A percentile compares a stretch with the other conserved stretches of the same genome.
phyloP scores from a whole-genome alignment of 495 filamentous ascomycete species.

The Immersiella caudata region DNA sequence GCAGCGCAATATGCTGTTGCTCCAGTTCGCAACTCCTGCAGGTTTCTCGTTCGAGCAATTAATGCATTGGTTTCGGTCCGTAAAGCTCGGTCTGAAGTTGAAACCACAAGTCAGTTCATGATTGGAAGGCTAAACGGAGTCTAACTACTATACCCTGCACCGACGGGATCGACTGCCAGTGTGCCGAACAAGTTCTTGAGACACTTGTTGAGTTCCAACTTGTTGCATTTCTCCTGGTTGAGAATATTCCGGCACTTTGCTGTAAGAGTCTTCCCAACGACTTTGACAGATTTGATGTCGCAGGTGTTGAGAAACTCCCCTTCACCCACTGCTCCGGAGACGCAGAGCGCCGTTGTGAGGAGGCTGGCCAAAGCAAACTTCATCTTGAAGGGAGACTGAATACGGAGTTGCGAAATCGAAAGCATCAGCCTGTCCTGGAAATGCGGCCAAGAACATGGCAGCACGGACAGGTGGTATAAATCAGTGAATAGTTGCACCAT shows the following conservation, averaged over 20 bases:
- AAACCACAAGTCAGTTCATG: not conserved
- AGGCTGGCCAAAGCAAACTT: conserved; percentile 6
- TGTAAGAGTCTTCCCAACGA: conserved; percentile 28
- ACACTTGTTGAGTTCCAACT: conserved; percentile 32
- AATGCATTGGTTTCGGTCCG: conserved; percentile 30
- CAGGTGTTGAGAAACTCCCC: conserved; percentile 28
- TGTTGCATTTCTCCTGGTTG: conserved; percentile 26
- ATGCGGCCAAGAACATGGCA: not conserved
- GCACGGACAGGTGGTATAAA: not conserved
- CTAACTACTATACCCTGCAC: conserved; percentile 20
- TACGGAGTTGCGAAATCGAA: not conserved
- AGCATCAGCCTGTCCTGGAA: not conserved
- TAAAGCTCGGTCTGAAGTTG: conserved; percentile 24
- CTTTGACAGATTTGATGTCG: conserved; percentile 24
- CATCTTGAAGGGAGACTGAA: not conserved
- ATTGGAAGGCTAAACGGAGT: not conserved
- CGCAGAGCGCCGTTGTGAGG: not conserved
- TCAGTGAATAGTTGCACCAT: not conserved
- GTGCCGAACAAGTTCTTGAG: conserved; percentile 31
- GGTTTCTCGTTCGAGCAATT: conserved; percentile 29
- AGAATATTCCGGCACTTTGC: conserved; percentile 32
- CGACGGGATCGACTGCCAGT: conserved; percentile 26
- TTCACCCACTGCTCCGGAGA: conserved; percentile 14
- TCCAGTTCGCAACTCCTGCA: not conserved
- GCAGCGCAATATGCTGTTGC: conserved; percentile 28